Percentiles rank a stretch among this genome's conserved stretches.
Evolutionary conservation across 1,284 basidiomycete genomes (phyloP).

Genomic region (Apiotrichum siamense): DNA sequence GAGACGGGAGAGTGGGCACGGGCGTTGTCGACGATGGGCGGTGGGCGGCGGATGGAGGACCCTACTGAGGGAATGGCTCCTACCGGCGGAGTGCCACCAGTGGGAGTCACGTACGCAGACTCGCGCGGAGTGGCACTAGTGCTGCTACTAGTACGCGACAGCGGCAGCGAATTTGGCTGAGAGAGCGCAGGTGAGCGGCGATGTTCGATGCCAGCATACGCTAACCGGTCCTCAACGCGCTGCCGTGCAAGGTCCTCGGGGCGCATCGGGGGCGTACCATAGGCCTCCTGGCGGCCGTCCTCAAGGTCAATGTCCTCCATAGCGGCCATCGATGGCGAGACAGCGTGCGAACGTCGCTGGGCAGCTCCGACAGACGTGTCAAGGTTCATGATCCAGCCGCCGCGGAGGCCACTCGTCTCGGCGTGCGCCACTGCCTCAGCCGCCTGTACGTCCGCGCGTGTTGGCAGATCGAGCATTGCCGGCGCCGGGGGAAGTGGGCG

Average conservation of each 20-base stretch:
- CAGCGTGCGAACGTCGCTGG: slow-evolving; percentile 14
- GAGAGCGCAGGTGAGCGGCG: slow-evolving; percentile 16
- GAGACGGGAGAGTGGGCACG: slow-evolving; percentile 2
- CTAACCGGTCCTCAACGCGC: slow-evolving; percentile 31
- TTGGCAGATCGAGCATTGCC: slow-evolving; percentile 43
- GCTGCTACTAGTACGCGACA: slow-evolving; percentile 12
- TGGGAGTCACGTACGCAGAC: slow-evolving; percentile 1
- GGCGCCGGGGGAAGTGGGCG: slow-evolving; percentile 30
- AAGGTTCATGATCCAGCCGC: slow-evolving; percentile 48
- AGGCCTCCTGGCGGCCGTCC: slow-evolving; percentile 36
- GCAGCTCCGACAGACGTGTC: slow-evolving; percentile 29
- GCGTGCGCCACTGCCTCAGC: slow-evolving; percentile 45
- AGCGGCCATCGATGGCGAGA: slow-evolving; percentile 20
- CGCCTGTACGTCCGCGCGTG: slow-evolving; percentile 47
- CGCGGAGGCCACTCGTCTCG: slow-evolving; percentile 42
- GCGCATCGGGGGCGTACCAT: slow-evolving; percentile 32
- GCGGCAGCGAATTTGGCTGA: slow-evolving; percentile 24
- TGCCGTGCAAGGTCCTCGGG: slow-evolving; percentile 27
- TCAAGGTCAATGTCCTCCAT: slow-evolving; percentile 50
- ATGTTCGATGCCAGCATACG: slow-evolving; percentile 32
- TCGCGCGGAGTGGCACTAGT: not conserved
- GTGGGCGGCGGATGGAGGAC: slow-evolving; percentile 27
- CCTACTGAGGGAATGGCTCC: not conserved
- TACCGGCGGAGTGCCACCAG: not conserved
- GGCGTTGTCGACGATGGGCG: slow-evolving; percentile 18